Evolutionary conservation across 179 eudicot genomes (phyloP).

Genomic region (Beta corolliflora): DNA sequence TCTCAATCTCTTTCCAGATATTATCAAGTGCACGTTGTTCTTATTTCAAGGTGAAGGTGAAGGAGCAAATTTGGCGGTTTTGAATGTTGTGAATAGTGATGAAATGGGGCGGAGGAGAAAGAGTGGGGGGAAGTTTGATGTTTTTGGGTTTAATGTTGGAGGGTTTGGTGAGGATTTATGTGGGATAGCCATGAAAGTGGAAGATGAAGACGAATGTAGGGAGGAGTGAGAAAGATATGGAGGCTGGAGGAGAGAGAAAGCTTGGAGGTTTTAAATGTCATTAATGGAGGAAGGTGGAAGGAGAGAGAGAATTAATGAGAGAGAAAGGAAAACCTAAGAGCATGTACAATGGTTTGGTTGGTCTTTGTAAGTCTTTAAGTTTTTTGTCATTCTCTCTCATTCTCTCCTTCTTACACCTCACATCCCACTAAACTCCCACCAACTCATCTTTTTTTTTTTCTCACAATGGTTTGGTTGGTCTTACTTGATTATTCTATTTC

Average conservation of each 20-base stretch:
- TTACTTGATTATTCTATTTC: too few relatives aligned
- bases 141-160: conserved; percentile 27
- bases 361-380: too few relatives aligned
- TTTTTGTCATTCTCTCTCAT: too few relatives aligned
- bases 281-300: too few relatives aligned
- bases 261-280: too few relatives aligned
- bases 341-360: too few relatives aligned
- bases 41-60: neutral
- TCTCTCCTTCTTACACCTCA: too few relatives aligned
- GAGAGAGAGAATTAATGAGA: too few relatives aligned
- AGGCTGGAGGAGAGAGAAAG: neutral
- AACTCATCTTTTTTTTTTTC: too few relatives aligned
- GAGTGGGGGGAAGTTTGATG: conserved; percentile 6
- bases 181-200: conserved; percentile 32
- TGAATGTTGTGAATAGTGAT: neutral
- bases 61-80: conserved; percentile 26
- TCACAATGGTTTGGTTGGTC: too few relatives aligned
- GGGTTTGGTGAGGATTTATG: conserved; percentile 23
- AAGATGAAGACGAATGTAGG: neutral
- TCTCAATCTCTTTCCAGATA: conserved; percentile 38
- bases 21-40: conserved; percentile 20
- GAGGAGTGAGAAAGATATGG: neutral
- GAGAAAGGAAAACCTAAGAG: too few relatives aligned
- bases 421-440: too few relatives aligned
- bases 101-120: conserved; percentile 17